Evolutionary conservation across 73 alveolate genomes (phyloP), one percentile per base, ranked within the genome.

Genomic region (Blepharisma stoltei): DNA sequence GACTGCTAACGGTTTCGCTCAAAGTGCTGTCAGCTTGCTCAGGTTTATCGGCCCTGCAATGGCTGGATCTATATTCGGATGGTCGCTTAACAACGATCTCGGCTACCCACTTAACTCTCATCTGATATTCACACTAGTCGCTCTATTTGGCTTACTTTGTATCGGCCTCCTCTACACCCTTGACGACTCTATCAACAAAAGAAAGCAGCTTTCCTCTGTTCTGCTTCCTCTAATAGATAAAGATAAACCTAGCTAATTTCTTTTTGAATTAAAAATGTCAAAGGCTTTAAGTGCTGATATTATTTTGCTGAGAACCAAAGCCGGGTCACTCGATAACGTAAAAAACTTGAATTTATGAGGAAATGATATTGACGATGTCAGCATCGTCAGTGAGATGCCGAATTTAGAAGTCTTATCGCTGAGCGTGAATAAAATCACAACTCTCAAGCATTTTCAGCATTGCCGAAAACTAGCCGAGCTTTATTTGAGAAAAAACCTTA

Each of bases 281-380:
- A 84, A 84, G 67, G 86, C 88, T 67, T 80, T 84, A 71, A 84
- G 85, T 43, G 86, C 78, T 0, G 92, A 84, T 21, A 50, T 84
- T 37, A 81, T 84, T 9, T 54, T 81, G 54, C 52, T 60, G 38
- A 71, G 68, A 80, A 82, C 92, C 78, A 89, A 88, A 87, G 92
- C 79, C 54, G 97, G 92, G 84, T 82, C 77, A 44, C 75, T 95
- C 25, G 81, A 83, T 38, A 38, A 86, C 68, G 85, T 95, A 6
- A 93, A 87, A 83, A 93, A 96, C 82, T 87, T 96, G 46, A 93
- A 96, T 83, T 76, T 94, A 21, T 96, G 94, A 89, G 99, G 98
- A 6, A 86, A 86, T 73, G 99, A 96, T 82, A 70, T 96, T 2
- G 94, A 90, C 54, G 97, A 96, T 77, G 88, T 96, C 20, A 81